These are phyloP conservation scores for Sporobolomyces phaffii DNA, from an alignment of 768 basidiomycete species.

Conservation along the genomic window DNA sequence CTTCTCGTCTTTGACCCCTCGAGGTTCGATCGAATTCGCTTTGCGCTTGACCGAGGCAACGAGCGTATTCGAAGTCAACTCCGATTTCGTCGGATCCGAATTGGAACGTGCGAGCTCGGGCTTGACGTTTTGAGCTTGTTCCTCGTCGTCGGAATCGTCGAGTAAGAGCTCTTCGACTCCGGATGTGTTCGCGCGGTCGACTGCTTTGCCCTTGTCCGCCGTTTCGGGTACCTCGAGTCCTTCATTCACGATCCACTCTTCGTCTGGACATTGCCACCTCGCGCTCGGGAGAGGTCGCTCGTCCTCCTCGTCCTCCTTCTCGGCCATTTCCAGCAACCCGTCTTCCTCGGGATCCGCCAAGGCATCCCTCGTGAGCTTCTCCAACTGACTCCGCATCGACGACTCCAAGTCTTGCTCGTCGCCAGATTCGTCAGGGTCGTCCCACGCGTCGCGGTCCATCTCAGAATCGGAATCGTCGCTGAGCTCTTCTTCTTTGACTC, in stretches of 20 bases:
- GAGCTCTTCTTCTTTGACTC: conserved; percentile 9
- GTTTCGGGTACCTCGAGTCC: neutral
- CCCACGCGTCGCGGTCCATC: conserved; percentile 11
- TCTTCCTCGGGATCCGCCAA: neutral
- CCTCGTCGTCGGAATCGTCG: conserved; percentile 9
- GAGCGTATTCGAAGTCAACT: neutral
- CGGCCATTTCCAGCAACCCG: neutral
- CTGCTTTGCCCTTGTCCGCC: neutral
- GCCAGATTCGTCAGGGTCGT: neutral
- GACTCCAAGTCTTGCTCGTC: conserved; percentile 4
- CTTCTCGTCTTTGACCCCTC: neutral
- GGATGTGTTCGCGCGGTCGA: neutral
- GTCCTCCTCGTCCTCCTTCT: neutral
- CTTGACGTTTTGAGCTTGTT: neutral
- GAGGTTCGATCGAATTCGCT: neutral
- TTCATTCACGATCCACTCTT: conserved; percentile 3
- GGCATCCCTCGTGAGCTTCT: conserved; percentile 11
- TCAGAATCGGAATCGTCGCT: conserved; percentile 20
- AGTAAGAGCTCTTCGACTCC: neutral
- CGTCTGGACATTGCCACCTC: conserved; percentile 6
- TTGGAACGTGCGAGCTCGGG: neutral
- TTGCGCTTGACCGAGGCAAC: neutral
- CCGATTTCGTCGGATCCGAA: neutral
- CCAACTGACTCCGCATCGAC: conserved; percentile 8
- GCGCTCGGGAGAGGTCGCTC: conserved; percentile 6